Evolutionary conservation across 371 early-diverging fungal genomes (phyloP), one percentile per base, ranked within the genome.

Genomic region (Thermomucor indicae-seudaticae): DNA sequence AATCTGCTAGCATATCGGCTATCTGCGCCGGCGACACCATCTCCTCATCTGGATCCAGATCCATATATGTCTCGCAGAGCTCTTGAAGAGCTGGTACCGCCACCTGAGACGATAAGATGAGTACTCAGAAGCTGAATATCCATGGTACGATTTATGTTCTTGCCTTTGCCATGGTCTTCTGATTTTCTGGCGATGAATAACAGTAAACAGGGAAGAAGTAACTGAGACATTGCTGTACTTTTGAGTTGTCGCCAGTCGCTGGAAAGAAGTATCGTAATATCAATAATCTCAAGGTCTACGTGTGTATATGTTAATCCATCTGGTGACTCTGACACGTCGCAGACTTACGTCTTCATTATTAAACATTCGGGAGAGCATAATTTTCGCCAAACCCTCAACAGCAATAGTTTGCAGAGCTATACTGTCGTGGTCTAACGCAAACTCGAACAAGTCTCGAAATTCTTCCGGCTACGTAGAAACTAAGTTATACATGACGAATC

Each of bases 121-220:
- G 2, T 0, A 3, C 14, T 37, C 31, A 14, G 2, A 32, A 41
- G 11, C 14, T 2, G 17, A 43, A 34, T 0, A n/a, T 4, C 2
- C 37, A 43, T 17, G 12, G 14, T 34, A 6, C 0, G 29, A 16
- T 19, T 20, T 51, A 16, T 22, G n/a, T 35, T 10, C 7, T 50
- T 27, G 70, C 72, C 53, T 61, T 47, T 20, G 59, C 57, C 55
- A 89, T 48, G 19, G 72, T 38, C 7, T 51, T 56, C 60, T 92
- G 92, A 62, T 88, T 86, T 1, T 79, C 81, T 29, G 64, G 58
- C 1, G 83, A 70, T 17, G 90, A 86, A 51, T 85, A 84, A 55
- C 88, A 80, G 47, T 79, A 91, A 6, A 85, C 91, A 4, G 89
- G 91, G 57, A 93, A 82, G 54, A 93, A 93, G 62, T 92, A 92